Evolutionary conservation across 345 rosid species (phyloP).

Genomic region (Lepidium africanum): DNA sequence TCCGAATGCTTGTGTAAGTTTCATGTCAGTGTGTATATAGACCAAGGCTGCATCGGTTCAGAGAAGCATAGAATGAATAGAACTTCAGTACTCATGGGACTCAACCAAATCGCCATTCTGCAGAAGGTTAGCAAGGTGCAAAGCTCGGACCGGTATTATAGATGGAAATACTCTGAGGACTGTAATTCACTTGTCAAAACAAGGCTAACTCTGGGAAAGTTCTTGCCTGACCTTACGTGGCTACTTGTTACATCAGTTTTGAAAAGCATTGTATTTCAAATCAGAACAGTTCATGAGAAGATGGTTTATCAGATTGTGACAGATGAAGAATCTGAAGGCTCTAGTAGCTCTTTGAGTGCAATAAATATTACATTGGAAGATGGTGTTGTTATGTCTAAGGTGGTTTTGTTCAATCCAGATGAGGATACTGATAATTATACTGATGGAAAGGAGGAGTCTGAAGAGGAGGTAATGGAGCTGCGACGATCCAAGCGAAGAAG

Average conservation of each 20-base stretch:
- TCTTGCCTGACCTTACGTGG: constrained; percentile 61
- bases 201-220: constrained; percentile 57
- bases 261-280: constrained; percentile 41
- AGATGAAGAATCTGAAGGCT: constrained; percentile 22
- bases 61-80: constrained; percentile 48
- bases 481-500: constrained; percentile 72
- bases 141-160: constrained; percentile 38
- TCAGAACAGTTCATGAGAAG: constrained; percentile 52
- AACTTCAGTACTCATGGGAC: constrained; percentile 36
- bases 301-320: constrained; percentile 52
- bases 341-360: constrained; percentile 27
- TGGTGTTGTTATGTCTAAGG: constrained; percentile 32
- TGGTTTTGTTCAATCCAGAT: constrained; percentile 31
- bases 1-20: constrained; percentile 56
- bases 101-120: constrained; percentile 53
- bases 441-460: constrained; percentile 14
- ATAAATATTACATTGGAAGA: constrained; percentile 48
- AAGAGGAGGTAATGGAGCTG: constrained; percentile 41
- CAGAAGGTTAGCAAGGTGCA: constrained; percentile 48
- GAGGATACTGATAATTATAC: constrained; percentile 19
- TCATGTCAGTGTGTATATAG: constrained; percentile 44
- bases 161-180: constrained; percentile 69
- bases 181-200: constrained; percentile 39
- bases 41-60: constrained; percentile 49
- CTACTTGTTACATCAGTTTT: constrained; percentile 55